Evolutionary conservation across 164 flowering plant genomes (phyloP), one percentile per base, ranked within the genome.

Genomic region (Liquidambar formosana): DNA sequence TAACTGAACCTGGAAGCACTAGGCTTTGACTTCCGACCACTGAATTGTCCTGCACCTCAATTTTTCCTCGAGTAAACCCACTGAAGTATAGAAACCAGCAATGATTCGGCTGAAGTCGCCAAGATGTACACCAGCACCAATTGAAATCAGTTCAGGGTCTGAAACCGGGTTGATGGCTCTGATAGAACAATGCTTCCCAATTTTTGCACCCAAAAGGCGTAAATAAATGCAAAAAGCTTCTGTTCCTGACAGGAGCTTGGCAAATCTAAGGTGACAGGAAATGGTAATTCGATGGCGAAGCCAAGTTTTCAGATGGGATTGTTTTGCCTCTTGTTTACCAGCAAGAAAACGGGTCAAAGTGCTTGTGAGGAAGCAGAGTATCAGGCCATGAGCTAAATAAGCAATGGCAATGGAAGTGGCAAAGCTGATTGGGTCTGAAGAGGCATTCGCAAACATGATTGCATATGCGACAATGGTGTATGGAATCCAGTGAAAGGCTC

Each of bases 401-500:
- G 80, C 79, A 27, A 67, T 16, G 19, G 88, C 88, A 25, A 79
- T 16, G 25, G 73, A 77, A 56, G 76, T 27, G 57, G 85, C 80
- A 72, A 88, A 87, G 62, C 25, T 69, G 22, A 53, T 53, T 54
- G 89, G 82, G 33, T 73, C 81, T 46, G 65, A 63, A 41, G 85
- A 67, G 64, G 65, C 33, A 15, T 27, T 38, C 0, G 74, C 25
- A 49, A 83, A 73, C 74, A 87, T 76, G 56, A 75, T 71, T 44
- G 80, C 73, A 51, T 81, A 87, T 23, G 88, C 90, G 65, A 75
- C 47, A 11, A 86, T 64, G 54, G 83, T 75, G 72, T 78, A 82
- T 28, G 92, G 93, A 52, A 85, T 57, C 93, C 93, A 90, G 71
- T 88, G 90, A 63, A 88, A 87, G 53, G 90, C 82, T 68, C 91